Evolutionary conservation across 2,329 filamentous ascomycete genomes (phyloP).

Genomic region (Sclerotinia glacialis): DNA sequence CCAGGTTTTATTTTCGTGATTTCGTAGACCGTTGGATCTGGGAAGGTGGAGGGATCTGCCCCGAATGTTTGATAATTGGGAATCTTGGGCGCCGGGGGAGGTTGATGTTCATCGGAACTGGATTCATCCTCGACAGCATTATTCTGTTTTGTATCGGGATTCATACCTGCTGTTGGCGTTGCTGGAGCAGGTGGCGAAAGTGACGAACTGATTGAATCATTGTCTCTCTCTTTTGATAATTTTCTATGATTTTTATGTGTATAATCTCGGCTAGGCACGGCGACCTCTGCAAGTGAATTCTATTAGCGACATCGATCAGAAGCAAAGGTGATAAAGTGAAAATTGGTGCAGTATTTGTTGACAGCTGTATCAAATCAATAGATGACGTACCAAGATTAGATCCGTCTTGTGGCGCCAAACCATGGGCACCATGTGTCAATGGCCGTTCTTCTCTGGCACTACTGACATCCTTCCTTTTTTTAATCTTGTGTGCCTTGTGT

Average conservation of each 20-base stretch:
- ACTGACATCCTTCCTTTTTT: constrained; percentile 74
- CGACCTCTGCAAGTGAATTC: constrained; percentile 28
- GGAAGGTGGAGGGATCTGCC: constrained; percentile 85
- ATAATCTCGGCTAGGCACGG: constrained; percentile 30
- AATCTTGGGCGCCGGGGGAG: constrained; percentile 57
- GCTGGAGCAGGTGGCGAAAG: constrained; percentile 56
- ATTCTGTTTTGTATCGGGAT: constrained; percentile 53
- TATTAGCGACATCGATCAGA: neutral
- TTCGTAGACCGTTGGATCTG: constrained; percentile 91
- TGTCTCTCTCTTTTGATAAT: constrained; percentile 33
- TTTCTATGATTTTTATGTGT: constrained; percentile 21
- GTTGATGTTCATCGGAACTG: constrained; percentile 57
- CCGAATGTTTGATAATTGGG: constrained; percentile 80
- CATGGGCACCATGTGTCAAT: constrained; percentile 60
- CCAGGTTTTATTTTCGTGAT: constrained; percentile 64
- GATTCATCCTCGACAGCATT: constrained; percentile 47
- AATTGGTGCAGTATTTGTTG: neutral
- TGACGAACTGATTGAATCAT: constrained; percentile 58
- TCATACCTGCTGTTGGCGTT: constrained; percentile 48
- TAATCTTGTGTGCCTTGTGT: constrained; percentile 61
- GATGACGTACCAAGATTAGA: constrained; percentile 52
- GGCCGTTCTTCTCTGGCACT: constrained; percentile 58
- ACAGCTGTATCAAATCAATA: neutral
- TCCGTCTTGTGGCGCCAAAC: constrained; percentile 62
- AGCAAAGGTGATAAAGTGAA: neutral